phyloP scores from a whole-genome alignment of 768 basidiomycete species.

The Heimioporus sp. region DNA sequence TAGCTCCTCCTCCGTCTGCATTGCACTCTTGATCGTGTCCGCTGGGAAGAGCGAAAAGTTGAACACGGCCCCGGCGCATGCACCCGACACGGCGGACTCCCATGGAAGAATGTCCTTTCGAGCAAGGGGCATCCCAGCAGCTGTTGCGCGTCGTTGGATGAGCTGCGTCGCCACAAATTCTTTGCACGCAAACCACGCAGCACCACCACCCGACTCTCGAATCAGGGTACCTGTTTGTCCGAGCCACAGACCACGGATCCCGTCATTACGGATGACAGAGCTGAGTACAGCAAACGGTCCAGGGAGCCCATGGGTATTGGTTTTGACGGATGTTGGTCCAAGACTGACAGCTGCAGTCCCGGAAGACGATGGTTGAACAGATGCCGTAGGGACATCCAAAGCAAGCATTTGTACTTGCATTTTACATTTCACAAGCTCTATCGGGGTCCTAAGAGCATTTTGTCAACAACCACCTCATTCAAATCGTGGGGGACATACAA shows the following conservation, averaged over 20 bases:
- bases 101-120: conserved; percentile 59
- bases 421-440: conserved; percentile 95
- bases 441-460: conserved; percentile 65
- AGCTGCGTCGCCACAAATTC: conserved; percentile 70
- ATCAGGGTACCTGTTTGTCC: conserved; percentile 93
- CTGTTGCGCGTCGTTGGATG: conserved; percentile 43
- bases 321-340: conserved; percentile 8
- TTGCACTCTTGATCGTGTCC: conserved; percentile 90
- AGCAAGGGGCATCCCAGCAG: conserved; percentile 22
- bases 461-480: background rate
- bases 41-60: conserved; percentile 93
- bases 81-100: conserved; percentile 87
- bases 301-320: conserved; percentile 40
- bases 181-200: conserved; percentile 90
- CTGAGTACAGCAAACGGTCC: conserved; percentile 72
- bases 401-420: conserved; percentile 95
- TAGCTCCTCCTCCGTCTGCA: conserved; percentile 92
- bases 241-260: conserved; percentile 89
- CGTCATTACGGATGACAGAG: conserved; percentile 61
- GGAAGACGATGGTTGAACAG: conserved; percentile 13
- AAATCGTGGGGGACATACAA: conserved; percentile 51
- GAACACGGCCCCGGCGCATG: conserved; percentile 81
- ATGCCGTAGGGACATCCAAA: conserved; percentile 13
- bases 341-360: conserved; percentile 14
- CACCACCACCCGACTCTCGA: conserved; percentile 88